Evolutionary conservation across 208 protist genomes (phyloP), one percentile per base, ranked within the genome.

Genomic region (Leishmania martiniquensis): DNA sequence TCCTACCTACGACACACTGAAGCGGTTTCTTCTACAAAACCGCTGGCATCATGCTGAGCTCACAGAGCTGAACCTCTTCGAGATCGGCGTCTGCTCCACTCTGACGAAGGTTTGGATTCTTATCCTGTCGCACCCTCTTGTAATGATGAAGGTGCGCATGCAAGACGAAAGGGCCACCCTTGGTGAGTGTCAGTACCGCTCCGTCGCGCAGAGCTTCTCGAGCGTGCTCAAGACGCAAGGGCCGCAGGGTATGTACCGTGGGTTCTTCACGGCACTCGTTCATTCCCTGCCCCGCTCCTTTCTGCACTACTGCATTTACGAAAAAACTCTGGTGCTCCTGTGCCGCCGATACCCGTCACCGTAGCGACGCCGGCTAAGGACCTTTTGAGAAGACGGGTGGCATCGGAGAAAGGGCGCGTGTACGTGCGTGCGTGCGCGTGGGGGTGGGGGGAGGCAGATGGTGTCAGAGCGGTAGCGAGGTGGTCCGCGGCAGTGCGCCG

Each of bases 1-100:
- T 9, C 95, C 95, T 32, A 94, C 87, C 20, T 98, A 98, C 77
- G 95, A 98, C 74, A 83, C 77, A 7, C 72, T 96, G 15, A 98
- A 98, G 81, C 52, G 52, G 4, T 51, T 82, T 4, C n/a, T 94
- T 17, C 76, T 96, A 39, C 80, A 76, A 66, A 77, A 87, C 60
- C 86, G 78, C n/a, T 75, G 47, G 60, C 62, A 70, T 45, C 73
- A 87, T 51, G 78, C 65, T 34, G 72, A 72, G 73, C 49, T 74
- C 47, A 76, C 75, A 9, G 85, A 90, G 62, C 66, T 98, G 70
- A 95, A 68, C 69, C 65, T 93, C 2, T 13, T 84, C 4, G 95
- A 97, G 75, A 86, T 96, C 15, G 86, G 79, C n/a, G 49, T 89
- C 65, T 98, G 95, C 76, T 95, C 95, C 25, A 80, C 85, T 1